These are phyloP conservation scores for Scheffersomyces ergatensis DNA, from an alignment of 805 yeast genomes.

Conservation along the genomic window DNA sequence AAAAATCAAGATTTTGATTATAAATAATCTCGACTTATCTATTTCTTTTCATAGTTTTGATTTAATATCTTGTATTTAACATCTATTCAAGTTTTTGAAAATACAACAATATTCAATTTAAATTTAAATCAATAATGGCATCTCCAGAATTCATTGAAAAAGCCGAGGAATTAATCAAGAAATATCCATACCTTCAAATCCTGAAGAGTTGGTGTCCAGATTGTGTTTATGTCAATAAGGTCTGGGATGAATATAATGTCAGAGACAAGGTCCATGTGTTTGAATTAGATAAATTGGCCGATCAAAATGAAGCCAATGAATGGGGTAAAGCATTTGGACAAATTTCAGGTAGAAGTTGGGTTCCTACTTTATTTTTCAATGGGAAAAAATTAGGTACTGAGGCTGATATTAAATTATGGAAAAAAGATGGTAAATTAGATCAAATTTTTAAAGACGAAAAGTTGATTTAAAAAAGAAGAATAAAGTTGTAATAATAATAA, in stretches of 20 bases:
- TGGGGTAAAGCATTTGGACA: constrained; percentile 57
- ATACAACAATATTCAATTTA: too few species aligned
- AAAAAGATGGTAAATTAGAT: constrained; percentile 30
- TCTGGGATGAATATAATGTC: constrained; percentile 55
- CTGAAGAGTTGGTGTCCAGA: constrained; percentile 81
- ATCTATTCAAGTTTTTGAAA: too few species aligned
- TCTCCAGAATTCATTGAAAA: constrained; percentile 20
- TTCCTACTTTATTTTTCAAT: constrained; percentile 63
- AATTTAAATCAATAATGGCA: constrained; percentile 12
- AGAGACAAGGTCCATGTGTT: constrained; percentile 49
- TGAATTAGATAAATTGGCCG: constrained; percentile 56
- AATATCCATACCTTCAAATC: constrained; percentile 52
- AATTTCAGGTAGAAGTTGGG: constrained; percentile 62
- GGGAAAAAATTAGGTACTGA: constrained; percentile 62
- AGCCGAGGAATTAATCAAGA: constrained; percentile 47
- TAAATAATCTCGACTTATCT: too few species aligned
- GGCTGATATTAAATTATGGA: constrained; percentile 40
- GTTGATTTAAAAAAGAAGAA: constrained; percentile 4
- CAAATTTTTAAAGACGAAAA: constrained; percentile 24
- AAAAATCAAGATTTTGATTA: too few species aligned
- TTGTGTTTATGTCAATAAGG: constrained; percentile 58
- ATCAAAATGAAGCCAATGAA: constrained; percentile 47
- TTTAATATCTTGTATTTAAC: too few species aligned
- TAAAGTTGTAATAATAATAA: neutral
- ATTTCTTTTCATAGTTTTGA: too few species aligned